Evolutionary conservation across 495 filamentous ascomycete genomes (phyloP).

Genomic region (Penicillium odoratum): DNA sequence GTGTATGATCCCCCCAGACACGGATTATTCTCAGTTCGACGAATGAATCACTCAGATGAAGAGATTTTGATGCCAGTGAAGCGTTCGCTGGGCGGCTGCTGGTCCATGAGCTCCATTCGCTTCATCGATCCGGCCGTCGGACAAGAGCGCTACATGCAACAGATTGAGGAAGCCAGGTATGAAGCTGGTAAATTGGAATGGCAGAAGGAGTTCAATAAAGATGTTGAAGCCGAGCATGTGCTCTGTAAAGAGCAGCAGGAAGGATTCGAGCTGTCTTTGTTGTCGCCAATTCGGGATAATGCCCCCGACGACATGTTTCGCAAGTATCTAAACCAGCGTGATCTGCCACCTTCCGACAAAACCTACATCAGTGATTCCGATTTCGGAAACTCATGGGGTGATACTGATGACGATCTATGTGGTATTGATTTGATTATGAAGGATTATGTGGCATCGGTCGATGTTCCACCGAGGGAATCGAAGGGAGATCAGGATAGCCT

Average conservation of each 20-base stretch:
- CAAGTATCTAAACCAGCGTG: background rate
- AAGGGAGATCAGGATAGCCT: background rate
- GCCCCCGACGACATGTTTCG: background rate
- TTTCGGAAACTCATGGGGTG: background rate
- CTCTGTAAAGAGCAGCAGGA: background rate
- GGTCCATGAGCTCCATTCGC: conserved; percentile 12
- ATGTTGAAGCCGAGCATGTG: background rate
- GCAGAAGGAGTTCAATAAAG: background rate
- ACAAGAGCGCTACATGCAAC: conserved; percentile 7
- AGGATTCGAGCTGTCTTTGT: background rate
- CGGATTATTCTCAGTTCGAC: background rate
- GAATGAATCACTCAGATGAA: background rate
- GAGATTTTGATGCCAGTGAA: background rate
- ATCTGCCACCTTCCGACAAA: background rate
- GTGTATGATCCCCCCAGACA: background rate
- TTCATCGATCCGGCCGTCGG: background rate
- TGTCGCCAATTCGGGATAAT: background rate
- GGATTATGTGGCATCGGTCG: background rate
- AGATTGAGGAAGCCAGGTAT: conserved; percentile 6
- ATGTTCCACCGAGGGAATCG: background rate
- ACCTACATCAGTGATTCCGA: background rate
- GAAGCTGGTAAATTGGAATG: background rate
- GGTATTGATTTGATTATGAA: background rate
- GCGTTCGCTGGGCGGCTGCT: conserved; percentile 13
- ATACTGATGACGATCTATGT: background rate